Conservation (phyloP, 768 basidiomycete genomes). For the Mycena alexandri region DNA sequence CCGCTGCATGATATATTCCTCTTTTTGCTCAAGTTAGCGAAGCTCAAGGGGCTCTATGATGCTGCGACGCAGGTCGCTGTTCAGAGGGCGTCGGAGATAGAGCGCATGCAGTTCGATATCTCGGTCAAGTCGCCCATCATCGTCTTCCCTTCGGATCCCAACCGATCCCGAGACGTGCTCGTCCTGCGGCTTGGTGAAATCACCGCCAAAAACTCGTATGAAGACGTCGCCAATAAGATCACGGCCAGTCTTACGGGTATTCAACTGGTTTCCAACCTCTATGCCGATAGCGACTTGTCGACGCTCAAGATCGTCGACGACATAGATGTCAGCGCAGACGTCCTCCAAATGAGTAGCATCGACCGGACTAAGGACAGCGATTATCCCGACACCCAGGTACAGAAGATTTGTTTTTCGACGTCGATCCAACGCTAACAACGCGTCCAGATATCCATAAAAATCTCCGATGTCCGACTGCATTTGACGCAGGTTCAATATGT, state of each 20-base stretch:
- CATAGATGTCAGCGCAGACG: constrained; percentile 78
- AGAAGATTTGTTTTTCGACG: constrained; percentile 19
- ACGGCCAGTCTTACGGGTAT: constrained; percentile 86
- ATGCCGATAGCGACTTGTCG: constrained; percentile 60
- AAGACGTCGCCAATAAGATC: constrained; percentile 68
- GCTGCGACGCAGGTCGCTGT: constrained; percentile 94
- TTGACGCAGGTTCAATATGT: constrained; percentile 89
- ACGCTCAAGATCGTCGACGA: constrained; percentile 92
- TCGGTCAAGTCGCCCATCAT: constrained; percentile 93
- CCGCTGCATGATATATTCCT: constrained; percentile 91
- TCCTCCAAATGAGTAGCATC: constrained; percentile 72
- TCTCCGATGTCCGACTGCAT: constrained; percentile 88
- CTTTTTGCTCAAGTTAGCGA: constrained; percentile 87
- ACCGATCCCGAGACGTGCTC: constrained; percentile 73
- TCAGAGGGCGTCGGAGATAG: constrained; percentile 92
- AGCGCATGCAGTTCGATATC: constrained; percentile 93
- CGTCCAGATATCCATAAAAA: constrained; percentile 72
- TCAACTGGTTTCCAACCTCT: constrained; percentile 80
- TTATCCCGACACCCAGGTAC: constrained; percentile 83
- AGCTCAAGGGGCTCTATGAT: constrained; percentile 94
- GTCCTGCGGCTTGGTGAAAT: constrained; percentile 92
- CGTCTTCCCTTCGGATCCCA: constrained; percentile 82
- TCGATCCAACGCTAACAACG: background rate
- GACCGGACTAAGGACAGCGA: constrained; percentile 64
- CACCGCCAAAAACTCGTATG: constrained; percentile 81